phyloP scores from a whole-genome alignment of 352 stramenopile genomes.

The Saprolegnia parasitica region DNA sequence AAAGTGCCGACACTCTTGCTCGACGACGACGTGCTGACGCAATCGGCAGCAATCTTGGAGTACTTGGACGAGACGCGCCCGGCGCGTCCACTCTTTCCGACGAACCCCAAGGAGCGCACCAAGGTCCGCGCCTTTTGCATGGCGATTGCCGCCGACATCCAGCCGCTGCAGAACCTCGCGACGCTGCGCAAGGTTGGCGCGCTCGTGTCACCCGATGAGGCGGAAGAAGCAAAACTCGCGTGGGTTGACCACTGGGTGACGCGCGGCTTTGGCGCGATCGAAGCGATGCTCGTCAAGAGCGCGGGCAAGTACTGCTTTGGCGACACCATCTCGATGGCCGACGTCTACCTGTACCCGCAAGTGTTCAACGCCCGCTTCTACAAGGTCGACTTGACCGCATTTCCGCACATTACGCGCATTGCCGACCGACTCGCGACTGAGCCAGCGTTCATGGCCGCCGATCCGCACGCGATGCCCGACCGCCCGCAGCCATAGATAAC shows the following conservation, averaged over 20 bases:
- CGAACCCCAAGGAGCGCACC: conserved; percentile 35
- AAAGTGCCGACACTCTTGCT: conserved; percentile 55
- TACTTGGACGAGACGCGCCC: conserved; percentile 58
- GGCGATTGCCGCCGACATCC: conserved; percentile 55
- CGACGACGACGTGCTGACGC: conserved; percentile 34
- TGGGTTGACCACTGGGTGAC: conserved; percentile 32
- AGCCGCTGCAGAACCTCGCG: conserved; percentile 54
- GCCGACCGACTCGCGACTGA: background rate
- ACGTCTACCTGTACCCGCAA: conserved; percentile 54
- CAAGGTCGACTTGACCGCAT: conserved; percentile 36
- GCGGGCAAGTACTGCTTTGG: conserved; percentile 38
- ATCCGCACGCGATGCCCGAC: background rate
- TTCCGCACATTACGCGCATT: background rate
- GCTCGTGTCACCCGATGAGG: conserved; percentile 19
- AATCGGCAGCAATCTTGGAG: conserved; percentile 64
- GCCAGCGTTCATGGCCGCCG: background rate
- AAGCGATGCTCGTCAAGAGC: conserved; percentile 29
- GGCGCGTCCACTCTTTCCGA: conserved; percentile 37
- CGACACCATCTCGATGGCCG: conserved; percentile 43
- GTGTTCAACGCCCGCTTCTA: conserved; percentile 52
- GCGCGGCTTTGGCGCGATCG: conserved; percentile 43
- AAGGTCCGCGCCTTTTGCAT: conserved; percentile 48
- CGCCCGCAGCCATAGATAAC: background rate
- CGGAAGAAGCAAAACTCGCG: conserved; percentile 26
- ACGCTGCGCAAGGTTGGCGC: conserved; percentile 36